Evolutionary conservation across 257 asterid genomes (phyloP).

Genomic region (Asclepias syriaca): DNA sequence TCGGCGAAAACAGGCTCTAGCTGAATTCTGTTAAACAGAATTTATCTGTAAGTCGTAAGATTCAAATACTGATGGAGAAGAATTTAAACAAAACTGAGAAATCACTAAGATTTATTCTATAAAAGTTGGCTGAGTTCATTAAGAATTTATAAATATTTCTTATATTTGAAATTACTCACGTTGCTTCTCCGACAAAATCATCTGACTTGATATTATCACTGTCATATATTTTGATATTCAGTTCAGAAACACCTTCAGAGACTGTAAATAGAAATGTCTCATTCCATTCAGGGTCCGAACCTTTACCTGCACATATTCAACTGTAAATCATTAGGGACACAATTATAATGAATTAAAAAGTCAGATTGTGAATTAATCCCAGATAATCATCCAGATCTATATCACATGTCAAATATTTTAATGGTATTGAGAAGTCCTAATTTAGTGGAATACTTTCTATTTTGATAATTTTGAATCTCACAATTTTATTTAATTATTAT

Average conservation of each 20-base stretch:
- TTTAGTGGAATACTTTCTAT: too few species aligned
- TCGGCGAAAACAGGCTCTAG: constrained; percentile 35
- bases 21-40: constrained; percentile 40
- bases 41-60: not conserved
- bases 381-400: not conserved
- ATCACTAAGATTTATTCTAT: not conserved
- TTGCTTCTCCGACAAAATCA: constrained; percentile 72
- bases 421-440: too few species aligned
- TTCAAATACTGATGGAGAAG: not conserved
- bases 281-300: constrained; percentile 71
- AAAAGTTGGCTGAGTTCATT: not conserved
- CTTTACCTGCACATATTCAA: constrained; percentile 37
- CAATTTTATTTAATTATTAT: too few species aligned
- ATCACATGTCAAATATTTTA: too few species aligned
- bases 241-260: constrained; percentile 38
- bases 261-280: constrained; percentile 71
- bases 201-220: constrained; percentile 50
- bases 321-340: not conserved
- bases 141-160: too few species aligned
- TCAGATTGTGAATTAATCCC: not conserved
- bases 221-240: constrained; percentile 65
- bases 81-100: not conserved
- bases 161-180: constrained; percentile 31
- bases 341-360: not conserved
- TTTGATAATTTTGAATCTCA: too few species aligned